A percentile compares a stretch with the other conserved stretches of the same genome.
These are phyloP conservation scores for Bolboschoenoplectus hybrid DNA, from an alignment of 202 grass and related monocot genomes.

Conservation along the genomic window DNA sequence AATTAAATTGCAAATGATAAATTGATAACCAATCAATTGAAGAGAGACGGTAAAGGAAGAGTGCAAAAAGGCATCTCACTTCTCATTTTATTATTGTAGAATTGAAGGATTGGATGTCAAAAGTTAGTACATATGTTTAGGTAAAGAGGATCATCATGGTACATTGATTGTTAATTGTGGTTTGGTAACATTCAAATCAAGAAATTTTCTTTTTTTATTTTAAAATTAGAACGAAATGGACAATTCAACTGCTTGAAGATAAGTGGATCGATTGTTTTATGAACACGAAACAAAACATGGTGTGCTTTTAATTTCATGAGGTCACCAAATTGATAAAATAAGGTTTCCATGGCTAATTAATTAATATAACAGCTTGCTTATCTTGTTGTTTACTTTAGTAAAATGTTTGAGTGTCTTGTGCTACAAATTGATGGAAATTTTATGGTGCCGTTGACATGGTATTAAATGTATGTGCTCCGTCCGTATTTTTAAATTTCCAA, in stretches of 20 bases:
- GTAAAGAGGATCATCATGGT: not conserved
- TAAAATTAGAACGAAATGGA: conserved; percentile 17
- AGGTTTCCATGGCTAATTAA: not conserved
- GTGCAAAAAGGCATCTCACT: not conserved
- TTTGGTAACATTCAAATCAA: conserved; percentile 36
- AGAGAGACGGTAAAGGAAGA: conserved; percentile 4
- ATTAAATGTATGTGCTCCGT: too few species aligned
- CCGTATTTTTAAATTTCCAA: too few species aligned
- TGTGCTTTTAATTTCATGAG: not conserved
- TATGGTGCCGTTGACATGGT: too few species aligned
- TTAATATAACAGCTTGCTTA: not conserved
- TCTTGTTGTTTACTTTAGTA: too few species aligned
- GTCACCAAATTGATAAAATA: conserved; percentile 16
- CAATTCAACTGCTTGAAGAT: conserved; percentile 36
- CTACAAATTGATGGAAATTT: too few species aligned
- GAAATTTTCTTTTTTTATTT: not conserved
- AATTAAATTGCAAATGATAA: conserved; percentile 14
- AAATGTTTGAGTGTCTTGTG: too few species aligned
- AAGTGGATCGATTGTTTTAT: not conserved
- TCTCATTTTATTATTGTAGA: not conserved
- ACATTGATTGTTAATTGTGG: conserved; percentile 20
- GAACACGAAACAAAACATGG: conserved; percentile 1
- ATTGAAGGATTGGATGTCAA: not conserved
- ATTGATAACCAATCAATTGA: not conserved
- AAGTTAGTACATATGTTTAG: conserved; percentile 18